Conservation (phyloP, 2,329 filamentous ascomycete species). For the Tetracladium maxilliforme region DNA sequence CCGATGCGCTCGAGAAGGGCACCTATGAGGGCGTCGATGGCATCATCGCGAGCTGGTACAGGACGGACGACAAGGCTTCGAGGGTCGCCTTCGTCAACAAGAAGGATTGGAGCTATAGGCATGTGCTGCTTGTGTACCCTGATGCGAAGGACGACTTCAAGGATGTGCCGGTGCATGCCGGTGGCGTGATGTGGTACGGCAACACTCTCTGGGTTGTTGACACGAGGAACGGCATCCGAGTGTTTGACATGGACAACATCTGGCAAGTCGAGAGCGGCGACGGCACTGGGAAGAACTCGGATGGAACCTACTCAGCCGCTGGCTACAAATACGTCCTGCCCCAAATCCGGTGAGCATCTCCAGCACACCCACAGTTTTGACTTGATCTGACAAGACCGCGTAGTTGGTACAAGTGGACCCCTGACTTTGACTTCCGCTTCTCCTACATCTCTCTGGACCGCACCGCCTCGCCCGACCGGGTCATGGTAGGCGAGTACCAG, state of each 20-base stretch:
- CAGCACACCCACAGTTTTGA: background rate
- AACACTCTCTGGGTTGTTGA: constrained; percentile 19
- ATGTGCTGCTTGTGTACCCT: constrained; percentile 19
- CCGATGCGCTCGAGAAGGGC: constrained; percentile 14
- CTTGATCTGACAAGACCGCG: constrained; percentile 1
- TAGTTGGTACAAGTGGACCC: constrained; percentile 12
- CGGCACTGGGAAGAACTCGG: constrained; percentile 14
- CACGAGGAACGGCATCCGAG: constrained; percentile 16
- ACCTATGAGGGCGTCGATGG: constrained; percentile 16
- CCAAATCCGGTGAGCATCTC: constrained; percentile 13
- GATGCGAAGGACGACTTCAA: constrained; percentile 16
- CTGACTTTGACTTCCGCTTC: constrained; percentile 14
- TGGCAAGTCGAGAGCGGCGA: constrained; percentile 17
- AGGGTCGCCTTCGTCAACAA: constrained; percentile 17
- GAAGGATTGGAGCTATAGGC: constrained; percentile 13
- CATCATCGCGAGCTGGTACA: constrained; percentile 19
- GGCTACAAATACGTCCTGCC: constrained; percentile 18
- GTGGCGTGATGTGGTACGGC: constrained; percentile 20
- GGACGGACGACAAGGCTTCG: constrained; percentile 12
- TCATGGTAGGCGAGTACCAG: constrained; percentile 19
- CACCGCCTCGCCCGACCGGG: constrained; percentile 13
- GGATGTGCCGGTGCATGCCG: constrained; percentile 16
- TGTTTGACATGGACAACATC: constrained; percentile 20
- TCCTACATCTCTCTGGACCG: constrained; percentile 20
- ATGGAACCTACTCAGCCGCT: constrained; percentile 14